These are phyloP conservation scores for Wickerhamomyces alni DNA, from an alignment of 805 yeast genomes.

Conservation along the genomic window DNA sequence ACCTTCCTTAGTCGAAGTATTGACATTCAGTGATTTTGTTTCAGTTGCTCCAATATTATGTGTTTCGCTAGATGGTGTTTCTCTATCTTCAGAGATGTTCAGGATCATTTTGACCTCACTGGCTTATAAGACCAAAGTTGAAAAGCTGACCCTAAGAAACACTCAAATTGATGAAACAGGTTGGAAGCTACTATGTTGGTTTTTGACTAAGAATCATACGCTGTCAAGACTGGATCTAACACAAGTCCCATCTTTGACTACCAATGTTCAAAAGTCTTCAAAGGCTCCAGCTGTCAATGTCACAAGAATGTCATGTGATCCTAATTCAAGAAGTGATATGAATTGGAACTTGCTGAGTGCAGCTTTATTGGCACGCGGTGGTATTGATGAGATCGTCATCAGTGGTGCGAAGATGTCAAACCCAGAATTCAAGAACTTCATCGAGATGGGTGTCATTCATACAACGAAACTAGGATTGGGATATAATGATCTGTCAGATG, in stretches of 20 bases:
- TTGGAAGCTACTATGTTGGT: conserved; percentile 79
- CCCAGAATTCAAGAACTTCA: conserved; percentile 51
- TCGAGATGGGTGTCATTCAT: conserved; percentile 53
- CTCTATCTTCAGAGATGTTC: conserved; percentile 69
- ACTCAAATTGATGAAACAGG: conserved; percentile 71
- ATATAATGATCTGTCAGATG: conserved; percentile 55
- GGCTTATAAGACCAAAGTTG: conserved; percentile 53
- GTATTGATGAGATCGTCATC: conserved; percentile 72
- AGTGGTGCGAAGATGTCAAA: conserved; percentile 70
- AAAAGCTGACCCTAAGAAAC: conserved; percentile 72
- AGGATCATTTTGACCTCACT: conserved; percentile 62
- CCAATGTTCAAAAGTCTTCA: conserved; percentile 33
- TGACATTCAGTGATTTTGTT: conserved; percentile 82
- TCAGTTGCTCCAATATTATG: conserved; percentile 79
- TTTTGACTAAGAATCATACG: conserved; percentile 57
- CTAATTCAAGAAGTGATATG: conserved; percentile 53
- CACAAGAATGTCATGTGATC: conserved; percentile 31
- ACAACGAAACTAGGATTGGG: conserved; percentile 76
- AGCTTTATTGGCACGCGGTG: conserved; percentile 66
- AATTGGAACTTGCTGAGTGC: conserved; percentile 82
- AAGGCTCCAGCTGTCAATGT: conserved; percentile 26
- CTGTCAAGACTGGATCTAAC: conserved; percentile 62
- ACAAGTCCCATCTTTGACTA: conserved; percentile 35
- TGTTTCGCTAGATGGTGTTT: conserved; percentile 74
- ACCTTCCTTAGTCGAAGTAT: conserved; percentile 83